Evolutionary conservation across 176 grass and related monocot genomes (phyloP).

Genomic region (Triticum timopheevii): DNA sequence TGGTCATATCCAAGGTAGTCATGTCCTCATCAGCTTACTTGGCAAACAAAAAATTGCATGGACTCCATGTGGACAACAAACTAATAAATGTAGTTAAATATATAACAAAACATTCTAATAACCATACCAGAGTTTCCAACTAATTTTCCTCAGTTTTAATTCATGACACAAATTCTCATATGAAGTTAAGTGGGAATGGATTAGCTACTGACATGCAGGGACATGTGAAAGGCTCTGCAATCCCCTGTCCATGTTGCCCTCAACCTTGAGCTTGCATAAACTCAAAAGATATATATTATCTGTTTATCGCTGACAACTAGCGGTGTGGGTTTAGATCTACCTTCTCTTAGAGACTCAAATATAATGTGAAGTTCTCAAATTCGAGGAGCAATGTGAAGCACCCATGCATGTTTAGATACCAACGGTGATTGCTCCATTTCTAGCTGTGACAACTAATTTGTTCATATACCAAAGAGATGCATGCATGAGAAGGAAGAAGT

Average conservation of each 20-base stretch:
- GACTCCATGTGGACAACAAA: not conserved
- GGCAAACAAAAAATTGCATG: not conserved
- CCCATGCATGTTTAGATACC: too few relatives aligned
- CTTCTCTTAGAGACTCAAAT: not conserved
- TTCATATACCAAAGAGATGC: too few relatives aligned
- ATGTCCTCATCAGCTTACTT: too few relatives aligned
- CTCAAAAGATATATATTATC: not conserved
- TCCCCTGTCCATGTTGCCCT: not conserved
- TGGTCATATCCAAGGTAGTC: too few relatives aligned
- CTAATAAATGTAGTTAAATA: not conserved
- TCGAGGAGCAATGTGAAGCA: too few relatives aligned
- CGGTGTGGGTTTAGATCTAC: not conserved
- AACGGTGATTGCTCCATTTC: too few relatives aligned
- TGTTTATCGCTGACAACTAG: not conserved
- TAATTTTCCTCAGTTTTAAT: not conserved
- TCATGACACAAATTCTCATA: not conserved
- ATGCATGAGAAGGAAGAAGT: too few relatives aligned
- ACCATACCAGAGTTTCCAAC: not conserved
- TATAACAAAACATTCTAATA: not conserved
- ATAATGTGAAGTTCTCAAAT: not conserved
- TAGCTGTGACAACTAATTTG: too few relatives aligned
- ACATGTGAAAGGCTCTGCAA: not conserved
- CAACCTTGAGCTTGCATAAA: not conserved
- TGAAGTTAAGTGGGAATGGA: not conserved
- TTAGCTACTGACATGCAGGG: not conserved